phyloP scores from a whole-genome alignment of 1,284 basidiomycete genomes.

The Inonotus obliquus region DNA sequence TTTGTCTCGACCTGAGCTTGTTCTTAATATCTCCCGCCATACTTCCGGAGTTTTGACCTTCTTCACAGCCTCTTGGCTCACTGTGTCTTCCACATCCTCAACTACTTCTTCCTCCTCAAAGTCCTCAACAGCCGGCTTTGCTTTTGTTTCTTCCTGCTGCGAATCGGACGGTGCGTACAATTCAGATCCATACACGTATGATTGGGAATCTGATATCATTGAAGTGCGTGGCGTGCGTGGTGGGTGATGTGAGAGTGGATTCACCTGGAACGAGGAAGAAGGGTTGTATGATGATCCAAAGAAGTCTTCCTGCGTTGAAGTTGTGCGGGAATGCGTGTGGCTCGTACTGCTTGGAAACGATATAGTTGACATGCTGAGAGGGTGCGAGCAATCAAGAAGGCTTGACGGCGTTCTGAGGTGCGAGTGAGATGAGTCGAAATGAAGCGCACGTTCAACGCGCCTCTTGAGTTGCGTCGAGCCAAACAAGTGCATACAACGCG shows the following conservation, averaged over 20 bases:
- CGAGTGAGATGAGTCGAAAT: constrained; percentile 1
- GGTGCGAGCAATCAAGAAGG: not conserved
- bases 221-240: constrained; percentile 68
- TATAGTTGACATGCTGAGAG: constrained; percentile 35
- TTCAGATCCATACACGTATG: constrained; percentile 31
- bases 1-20: constrained; percentile 75
- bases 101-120: constrained; percentile 28
- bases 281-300: constrained; percentile 41
- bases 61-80: constrained; percentile 33
- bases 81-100: constrained; percentile 17
- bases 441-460: not conserved
- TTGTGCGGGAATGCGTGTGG: constrained; percentile 28
- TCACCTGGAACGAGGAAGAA: constrained; percentile 63
- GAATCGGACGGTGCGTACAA: constrained; percentile 24
- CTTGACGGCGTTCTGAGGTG: not conserved
- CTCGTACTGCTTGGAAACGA: constrained; percentile 32
- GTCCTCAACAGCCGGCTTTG: constrained; percentile 32
- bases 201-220: constrained; percentile 32
- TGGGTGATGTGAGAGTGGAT: constrained; percentile 70
- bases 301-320: constrained; percentile 36
- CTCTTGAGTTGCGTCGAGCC: constrained; percentile 1
- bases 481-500: constrained; percentile 19
- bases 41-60: constrained; percentile 57
- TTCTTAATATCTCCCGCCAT: constrained; percentile 71
- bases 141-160: constrained; percentile 31